Evolutionary conservation across 2,329 filamentous ascomycete genomes (phyloP), one percentile per base, ranked within the genome.

Genomic region (Furcasterigmium furcatum): DNA sequence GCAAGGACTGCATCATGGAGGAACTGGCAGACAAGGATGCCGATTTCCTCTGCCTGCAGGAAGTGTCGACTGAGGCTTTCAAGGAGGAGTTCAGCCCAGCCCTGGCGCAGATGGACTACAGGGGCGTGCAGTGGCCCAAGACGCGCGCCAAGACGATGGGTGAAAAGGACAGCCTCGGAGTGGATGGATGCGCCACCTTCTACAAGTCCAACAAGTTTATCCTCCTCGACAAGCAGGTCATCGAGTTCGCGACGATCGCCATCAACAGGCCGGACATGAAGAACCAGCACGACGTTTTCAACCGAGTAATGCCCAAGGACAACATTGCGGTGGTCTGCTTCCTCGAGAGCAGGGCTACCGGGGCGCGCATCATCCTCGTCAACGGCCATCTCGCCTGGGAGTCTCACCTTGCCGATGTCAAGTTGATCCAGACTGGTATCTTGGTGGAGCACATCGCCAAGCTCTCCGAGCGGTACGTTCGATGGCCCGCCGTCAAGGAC

Each of bases 331-430:
- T 96, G 40, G 82, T 96, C 40, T 84, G 87, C 46, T 95, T 97
- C 72, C 82, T 99, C 51, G 94, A 99, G 67, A 96, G 95, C 58
- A 83, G 92, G 30, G 73, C 81, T 49, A 96, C 92, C 0, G 94
- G 94, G n/a, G 85, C 90, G 13, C 85, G 94, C 46, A 73, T 97
- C 59, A 95, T 99, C 52, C 84, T 97, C 29, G 90, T 90, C 55
- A 97, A 97, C 61, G 88, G 89, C 5, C 94, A 99, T 72, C 76
- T 97, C 43, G 95, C 90, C 58, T 99, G 94, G 94, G 91, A 99
- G 58, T 89, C 90, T 2, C 84, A 80, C 4, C 85, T 88, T 58
- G 88, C 88, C 49, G 94, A 99, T 60, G 94, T 99, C 67, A 99
- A 99, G 72, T 77, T 96, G 36, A 90, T 99, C 20, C 94, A 99